These are phyloP conservation scores for Calonectria leucothoes DNA, from an alignment of 2,329 filamentous ascomycete species.

Conservation along the genomic window DNA sequence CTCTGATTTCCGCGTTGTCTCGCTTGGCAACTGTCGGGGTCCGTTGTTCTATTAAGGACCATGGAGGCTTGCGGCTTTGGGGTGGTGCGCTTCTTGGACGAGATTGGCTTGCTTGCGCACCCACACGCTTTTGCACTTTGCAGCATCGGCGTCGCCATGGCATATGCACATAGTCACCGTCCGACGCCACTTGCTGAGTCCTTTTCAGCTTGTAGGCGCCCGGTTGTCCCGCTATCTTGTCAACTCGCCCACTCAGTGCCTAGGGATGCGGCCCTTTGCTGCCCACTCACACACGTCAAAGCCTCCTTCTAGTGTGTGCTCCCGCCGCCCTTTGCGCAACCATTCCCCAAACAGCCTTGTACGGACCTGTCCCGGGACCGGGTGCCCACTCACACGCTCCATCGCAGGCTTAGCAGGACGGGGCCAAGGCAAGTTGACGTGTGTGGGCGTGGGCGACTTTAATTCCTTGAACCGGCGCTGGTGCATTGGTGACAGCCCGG, in stretches of 20 bases:
- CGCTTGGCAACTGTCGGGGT: neutral
- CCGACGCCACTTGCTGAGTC: conserved; percentile 6
- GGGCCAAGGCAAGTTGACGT: conserved; percentile 16
- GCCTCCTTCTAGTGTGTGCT: conserved; percentile 10
- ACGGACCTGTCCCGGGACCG: neutral
- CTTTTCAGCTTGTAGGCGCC: conserved; percentile 15
- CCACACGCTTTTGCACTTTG: neutral
- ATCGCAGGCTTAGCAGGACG: neutral
- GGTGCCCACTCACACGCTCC: conserved; percentile 12
- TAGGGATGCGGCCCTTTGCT: neutral
- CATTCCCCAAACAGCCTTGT: conserved; percentile 13
- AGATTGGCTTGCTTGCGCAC: neutral
- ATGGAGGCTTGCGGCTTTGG: neutral
- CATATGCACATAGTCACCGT: neutral
- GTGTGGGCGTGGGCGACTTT: conserved; percentile 9
- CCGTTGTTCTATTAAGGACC: neutral
- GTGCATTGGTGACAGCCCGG: conserved; percentile 5
- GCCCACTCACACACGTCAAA: conserved; percentile 7
- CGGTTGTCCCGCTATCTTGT: neutral
- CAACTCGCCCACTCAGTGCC: neutral
- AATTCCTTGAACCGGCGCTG: conserved; percentile 5
- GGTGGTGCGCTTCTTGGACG: neutral
- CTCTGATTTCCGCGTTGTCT: neutral
- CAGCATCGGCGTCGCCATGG: neutral
- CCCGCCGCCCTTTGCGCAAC: neutral